Conservation (phyloP, 2,329 filamentous ascomycete species). For the Lizonia empirigonia region DNA sequence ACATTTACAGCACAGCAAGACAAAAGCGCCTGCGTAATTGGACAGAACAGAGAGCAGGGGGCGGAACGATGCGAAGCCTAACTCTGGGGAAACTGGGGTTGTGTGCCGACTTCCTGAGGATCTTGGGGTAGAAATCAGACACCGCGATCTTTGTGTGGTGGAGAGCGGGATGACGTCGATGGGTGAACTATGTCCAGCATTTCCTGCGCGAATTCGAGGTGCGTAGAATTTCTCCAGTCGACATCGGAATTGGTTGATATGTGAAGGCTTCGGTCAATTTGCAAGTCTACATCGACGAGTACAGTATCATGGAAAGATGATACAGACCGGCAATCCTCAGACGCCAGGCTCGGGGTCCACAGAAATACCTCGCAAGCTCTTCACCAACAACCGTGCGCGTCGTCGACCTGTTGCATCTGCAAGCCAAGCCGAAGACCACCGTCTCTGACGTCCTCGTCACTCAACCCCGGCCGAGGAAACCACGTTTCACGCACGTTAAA, state of each 20-base stretch:
- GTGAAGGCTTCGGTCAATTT: too few relatives aligned
- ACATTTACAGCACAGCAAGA: neutral
- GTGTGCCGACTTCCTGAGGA: conserved; percentile 16
- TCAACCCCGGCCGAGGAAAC: neutral
- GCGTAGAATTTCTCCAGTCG: too few relatives aligned
- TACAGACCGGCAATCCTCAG: conserved; percentile 20
- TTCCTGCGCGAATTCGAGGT: neutral
- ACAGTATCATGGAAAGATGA: neutral
- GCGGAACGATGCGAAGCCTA: conserved; percentile 29
- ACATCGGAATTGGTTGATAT: too few relatives aligned
- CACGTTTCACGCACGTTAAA: neutral
- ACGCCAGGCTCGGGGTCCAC: conserved; percentile 22
- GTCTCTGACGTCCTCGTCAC: neutral
- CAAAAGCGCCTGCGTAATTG: neutral
- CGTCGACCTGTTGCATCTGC: neutral
- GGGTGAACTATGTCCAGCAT: neutral
- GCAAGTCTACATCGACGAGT: neutral
- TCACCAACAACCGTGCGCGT: conserved; percentile 8
- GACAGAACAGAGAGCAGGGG: conserved; percentile 1
- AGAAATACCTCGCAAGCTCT: conserved; percentile 23
- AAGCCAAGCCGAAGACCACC: conserved; percentile 10
- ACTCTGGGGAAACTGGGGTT: conserved; percentile 31
- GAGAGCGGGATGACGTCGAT: conserved; percentile 10
- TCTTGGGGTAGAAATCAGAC: conserved; percentile 8
- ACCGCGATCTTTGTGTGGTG: conserved; percentile 16